phyloP scores from a whole-genome alignment of 2,329 filamentous ascomycete species.

The Teratosphaeria viscida region DNA sequence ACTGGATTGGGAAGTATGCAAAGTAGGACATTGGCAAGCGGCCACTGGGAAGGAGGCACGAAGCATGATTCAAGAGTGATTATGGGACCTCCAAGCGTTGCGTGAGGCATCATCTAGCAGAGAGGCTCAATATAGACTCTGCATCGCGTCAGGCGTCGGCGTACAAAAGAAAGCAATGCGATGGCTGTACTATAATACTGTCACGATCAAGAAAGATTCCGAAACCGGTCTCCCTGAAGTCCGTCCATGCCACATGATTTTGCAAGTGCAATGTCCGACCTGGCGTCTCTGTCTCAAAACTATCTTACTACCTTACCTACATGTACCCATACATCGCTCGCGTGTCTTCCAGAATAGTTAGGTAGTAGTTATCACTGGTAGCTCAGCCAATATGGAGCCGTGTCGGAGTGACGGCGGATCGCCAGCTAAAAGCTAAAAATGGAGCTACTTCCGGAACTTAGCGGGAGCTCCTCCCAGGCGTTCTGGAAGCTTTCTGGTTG shows the following conservation, averaged over 20 bases:
- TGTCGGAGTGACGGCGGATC: not conserved
- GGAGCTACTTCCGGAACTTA: not conserved
- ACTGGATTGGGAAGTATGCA: conserved; percentile 68
- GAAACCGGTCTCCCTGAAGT: not conserved
- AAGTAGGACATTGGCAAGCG: conserved; percentile 14
- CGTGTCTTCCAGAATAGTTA: not conserved
- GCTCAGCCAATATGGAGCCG: not conserved
- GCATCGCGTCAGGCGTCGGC: conserved; percentile 3
- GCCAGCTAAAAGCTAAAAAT: not conserved
- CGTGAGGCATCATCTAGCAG: not conserved
- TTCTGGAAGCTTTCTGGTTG: not conserved
- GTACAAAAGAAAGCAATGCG: not conserved
- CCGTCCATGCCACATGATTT: not conserved
- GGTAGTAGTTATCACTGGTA: too few relatives aligned
- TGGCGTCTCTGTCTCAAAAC: too few relatives aligned
- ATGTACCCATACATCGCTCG: not conserved
- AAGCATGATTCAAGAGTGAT: not conserved
- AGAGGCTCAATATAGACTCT: not conserved
- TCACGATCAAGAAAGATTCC: not conserved
- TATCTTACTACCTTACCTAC: too few relatives aligned
- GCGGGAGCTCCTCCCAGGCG: not conserved
- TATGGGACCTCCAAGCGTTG: not conserved
- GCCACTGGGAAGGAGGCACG: not conserved
- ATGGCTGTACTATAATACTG: not conserved
- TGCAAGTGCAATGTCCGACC: too few relatives aligned